Evolutionary conservation across 192 early-diverging fungal species (phyloP), one percentile per base, ranked within the genome.

Genomic region (Entophlyctis helioformis): DNA sequence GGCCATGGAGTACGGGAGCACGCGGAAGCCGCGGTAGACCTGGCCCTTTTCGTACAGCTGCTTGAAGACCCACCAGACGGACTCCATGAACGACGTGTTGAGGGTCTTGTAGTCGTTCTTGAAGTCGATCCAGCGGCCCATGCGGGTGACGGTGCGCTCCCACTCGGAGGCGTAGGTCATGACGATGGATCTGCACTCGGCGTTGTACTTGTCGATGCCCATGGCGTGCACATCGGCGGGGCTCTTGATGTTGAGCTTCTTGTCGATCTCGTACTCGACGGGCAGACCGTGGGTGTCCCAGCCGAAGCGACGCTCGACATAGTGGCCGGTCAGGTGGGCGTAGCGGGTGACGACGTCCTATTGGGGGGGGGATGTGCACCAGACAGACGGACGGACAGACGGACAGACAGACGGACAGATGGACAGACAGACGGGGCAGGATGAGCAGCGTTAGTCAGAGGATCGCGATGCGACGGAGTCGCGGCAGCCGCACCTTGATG

Each of bases 51-150:
- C 81, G 48, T 80, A 92, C 27, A 98, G 76, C 64, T 91, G 81
- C 79, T 90, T 89, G 68, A 98, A 96, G 12, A 91, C 89, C 95
- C 95, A 98, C 95, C 95, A 98, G 25, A 90, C 91, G 23, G 85
- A 84, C 64, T 98, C 95, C 95, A 98, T 98, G 60, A 95, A 98
- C 40, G 83, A 63, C 40, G 83, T 72, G 64, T 98, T 84, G 43
- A 98, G 64, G 10, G 95, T 96, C 70, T 98, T 98, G 78, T 98
- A 98, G 68, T 94, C 95, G 64, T 98, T 96, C 68, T 94, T 84
- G 58, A 98, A 98, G 62, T 98, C 95, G 56, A 98, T 98, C 95
- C 95, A 98, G 38, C 95, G 88, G 36, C 90, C 95, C 56, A 95
- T 83, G 42, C 95, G 84, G 50, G 89, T 89, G 49, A 98, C 85